Conservation (phyloP, 257 asterid species). For the Plantago ovata region DNA sequence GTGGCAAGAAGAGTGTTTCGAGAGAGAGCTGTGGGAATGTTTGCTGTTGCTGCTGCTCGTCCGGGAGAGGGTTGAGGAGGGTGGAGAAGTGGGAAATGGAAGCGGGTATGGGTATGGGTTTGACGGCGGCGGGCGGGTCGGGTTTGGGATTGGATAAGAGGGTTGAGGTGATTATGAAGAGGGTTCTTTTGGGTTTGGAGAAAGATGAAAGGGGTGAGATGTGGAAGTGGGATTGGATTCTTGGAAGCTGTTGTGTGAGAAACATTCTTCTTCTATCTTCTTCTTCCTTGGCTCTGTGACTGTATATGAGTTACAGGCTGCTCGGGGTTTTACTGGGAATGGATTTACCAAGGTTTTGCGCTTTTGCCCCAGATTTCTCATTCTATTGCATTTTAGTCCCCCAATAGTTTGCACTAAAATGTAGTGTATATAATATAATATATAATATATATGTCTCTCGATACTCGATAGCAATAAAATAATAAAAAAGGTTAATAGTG, state of each 20-base stretch:
- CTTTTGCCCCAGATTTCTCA: too few species aligned
- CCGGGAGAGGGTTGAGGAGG: not conserved
- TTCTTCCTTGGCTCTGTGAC: conserved; percentile 1
- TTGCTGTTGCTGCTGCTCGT: conserved; percentile 11
- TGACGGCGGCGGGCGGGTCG: conserved; percentile 5
- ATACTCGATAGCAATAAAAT: too few species aligned
- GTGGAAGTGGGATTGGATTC: conserved; percentile 30
- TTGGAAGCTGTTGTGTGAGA: conserved; percentile 29
- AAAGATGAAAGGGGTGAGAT: conserved; percentile 10
- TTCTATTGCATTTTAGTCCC: too few species aligned
- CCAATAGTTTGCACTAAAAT: too few species aligned
- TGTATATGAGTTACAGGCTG: not conserved
- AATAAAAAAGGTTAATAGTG: too few species aligned
- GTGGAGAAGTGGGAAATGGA: conserved; percentile 43
- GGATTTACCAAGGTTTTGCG: too few species aligned
- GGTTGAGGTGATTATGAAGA: conserved; percentile 25
- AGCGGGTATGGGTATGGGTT: conserved; percentile 16
- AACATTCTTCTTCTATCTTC: conserved; percentile 28
- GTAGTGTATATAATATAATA: too few species aligned
- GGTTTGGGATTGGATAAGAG: conserved; percentile 35
- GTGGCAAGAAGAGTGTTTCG: conserved; percentile 75
- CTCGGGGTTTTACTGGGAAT: not conserved
- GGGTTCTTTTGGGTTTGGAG: conserved; percentile 24
- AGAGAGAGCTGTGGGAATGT: conserved; percentile 41
- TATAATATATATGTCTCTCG: too few species aligned